Percentiles rank a stretch among this genome's conserved stretches.
Evolutionary conservation across 306 rosid genomes (phyloP).

Genomic region (Prunus salicina): DNA sequence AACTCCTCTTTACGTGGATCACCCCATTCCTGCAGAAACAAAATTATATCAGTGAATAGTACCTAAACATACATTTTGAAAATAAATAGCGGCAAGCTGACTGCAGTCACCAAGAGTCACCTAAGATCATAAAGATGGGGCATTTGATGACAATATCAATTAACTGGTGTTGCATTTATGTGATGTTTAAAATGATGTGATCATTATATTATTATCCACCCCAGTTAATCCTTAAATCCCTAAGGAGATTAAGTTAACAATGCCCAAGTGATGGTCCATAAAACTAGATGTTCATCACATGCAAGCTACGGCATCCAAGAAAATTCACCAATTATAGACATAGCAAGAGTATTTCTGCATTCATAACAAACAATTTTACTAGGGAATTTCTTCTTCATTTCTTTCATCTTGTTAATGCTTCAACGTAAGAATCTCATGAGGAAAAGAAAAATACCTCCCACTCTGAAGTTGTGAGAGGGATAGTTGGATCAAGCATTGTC

Average conservation of each 20-base stretch:
- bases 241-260: no score
- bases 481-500: slow-evolving; percentile 95
- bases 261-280: not conserved
- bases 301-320: not conserved
- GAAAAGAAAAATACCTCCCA: slow-evolving; percentile 72
- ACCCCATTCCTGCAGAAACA: slow-evolving; percentile 90
- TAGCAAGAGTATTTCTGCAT: not conserved
- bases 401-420: not conserved
- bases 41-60: slow-evolving; percentile 9
- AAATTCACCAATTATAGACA: not conserved
- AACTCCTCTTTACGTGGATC: slow-evolving; percentile 91
- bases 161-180: not conserved
- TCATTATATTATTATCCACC: not conserved
- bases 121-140: not conserved
- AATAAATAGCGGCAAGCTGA: not conserved
- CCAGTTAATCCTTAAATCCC: not conserved
- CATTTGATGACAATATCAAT: not conserved
- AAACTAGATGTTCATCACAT: not conserved
- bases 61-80: not conserved
- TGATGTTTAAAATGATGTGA: not conserved
- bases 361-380: not conserved
- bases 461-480: slow-evolving; percentile 94
- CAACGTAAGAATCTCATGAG: not conserved
- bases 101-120: not conserved
- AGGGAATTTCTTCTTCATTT: not conserved